Evolutionary conservation across 2,329 filamentous ascomycete genomes (phyloP).

Genomic region (Fusarium sarcochroum): DNA sequence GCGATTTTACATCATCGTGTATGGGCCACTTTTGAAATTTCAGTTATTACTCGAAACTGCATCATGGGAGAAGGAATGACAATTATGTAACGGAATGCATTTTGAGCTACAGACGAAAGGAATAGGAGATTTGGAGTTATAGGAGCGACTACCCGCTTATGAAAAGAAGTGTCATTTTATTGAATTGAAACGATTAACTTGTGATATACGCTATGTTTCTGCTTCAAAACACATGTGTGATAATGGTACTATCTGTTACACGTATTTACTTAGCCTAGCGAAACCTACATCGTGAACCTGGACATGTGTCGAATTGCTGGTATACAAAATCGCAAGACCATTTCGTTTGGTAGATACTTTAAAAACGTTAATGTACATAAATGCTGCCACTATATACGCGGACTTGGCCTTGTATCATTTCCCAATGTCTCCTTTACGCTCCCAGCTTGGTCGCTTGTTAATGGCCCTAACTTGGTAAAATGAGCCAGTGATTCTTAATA

Average conservation of each 20-base stretch:
- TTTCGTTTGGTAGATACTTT: not conserved
- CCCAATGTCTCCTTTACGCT: not conserved
- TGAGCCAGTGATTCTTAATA: conserved; percentile 29
- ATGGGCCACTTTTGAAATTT: conserved; percentile 16
- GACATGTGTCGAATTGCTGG: too few species aligned
- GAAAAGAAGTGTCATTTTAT: conserved; percentile 34
- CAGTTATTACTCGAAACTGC: conserved; percentile 38
- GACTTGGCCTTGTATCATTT: not conserved
- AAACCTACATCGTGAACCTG: too few species aligned
- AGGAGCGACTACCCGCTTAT: conserved; percentile 34
- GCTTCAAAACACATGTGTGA: not conserved
- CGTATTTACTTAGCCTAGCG: too few species aligned
- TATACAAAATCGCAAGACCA: too few species aligned
- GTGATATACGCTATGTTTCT: not conserved
- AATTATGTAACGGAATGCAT: conserved; percentile 28
- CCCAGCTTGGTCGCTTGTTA: not conserved
- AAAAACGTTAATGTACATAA: not conserved
- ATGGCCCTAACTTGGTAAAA: not conserved
- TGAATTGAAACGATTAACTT: not conserved
- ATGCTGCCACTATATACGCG: not conserved
- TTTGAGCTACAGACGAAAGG: conserved; percentile 28
- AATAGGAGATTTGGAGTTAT: conserved; percentile 36
- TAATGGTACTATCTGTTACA: too few species aligned
- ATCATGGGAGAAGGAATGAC: conserved; percentile 29
- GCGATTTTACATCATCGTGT: conserved; percentile 28